Conservation (phyloP, 73 alveolate genomes). For the Paramecium caudatum region DNA sequence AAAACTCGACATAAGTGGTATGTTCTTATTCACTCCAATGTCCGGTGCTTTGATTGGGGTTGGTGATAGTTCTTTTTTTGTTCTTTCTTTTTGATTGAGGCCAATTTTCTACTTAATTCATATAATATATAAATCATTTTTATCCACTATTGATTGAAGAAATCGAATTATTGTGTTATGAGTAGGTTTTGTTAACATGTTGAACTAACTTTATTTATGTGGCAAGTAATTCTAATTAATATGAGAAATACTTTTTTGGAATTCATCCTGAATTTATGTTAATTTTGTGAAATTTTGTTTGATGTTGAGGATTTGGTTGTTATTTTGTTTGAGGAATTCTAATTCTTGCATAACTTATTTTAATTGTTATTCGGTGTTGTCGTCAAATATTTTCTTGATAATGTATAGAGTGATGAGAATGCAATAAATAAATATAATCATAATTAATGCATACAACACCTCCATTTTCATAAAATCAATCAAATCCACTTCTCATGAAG, state of each 20-base stretch:
- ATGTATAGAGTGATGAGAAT: not conserved
- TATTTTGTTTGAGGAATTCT: not conserved
- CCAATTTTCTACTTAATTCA: constrained; percentile 13
- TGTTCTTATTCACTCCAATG: constrained; percentile 67
- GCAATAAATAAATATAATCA: not conserved
- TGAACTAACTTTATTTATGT: constrained; percentile 5
- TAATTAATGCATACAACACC: constrained; percentile 11
- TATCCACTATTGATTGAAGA: constrained; percentile 1
- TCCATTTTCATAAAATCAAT: constrained; percentile 8
- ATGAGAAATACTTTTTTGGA: constrained; percentile 36
- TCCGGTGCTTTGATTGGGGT: constrained; percentile 56
- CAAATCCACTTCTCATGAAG: constrained; percentile 84
- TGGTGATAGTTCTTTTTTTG: constrained; percentile 37
- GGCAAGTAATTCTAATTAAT: not conserved
- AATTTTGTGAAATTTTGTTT: constrained; percentile 1
- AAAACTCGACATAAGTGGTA: constrained; percentile 18
- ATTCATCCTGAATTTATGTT: constrained; percentile 46
- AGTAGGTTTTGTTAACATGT: constrained; percentile 19
- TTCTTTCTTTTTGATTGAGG: constrained; percentile 18
- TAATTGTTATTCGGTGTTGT: constrained; percentile 5
- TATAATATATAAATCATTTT: not conserved
- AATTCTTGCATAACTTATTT: not conserved
- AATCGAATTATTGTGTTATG: constrained; percentile 10
- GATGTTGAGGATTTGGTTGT: too few relatives aligned
- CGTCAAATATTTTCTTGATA: constrained; percentile 5